These are phyloP conservation scores for Hygrophila difformis DNA, from an alignment of 257 asterid species.

Conservation along the genomic window DNA sequence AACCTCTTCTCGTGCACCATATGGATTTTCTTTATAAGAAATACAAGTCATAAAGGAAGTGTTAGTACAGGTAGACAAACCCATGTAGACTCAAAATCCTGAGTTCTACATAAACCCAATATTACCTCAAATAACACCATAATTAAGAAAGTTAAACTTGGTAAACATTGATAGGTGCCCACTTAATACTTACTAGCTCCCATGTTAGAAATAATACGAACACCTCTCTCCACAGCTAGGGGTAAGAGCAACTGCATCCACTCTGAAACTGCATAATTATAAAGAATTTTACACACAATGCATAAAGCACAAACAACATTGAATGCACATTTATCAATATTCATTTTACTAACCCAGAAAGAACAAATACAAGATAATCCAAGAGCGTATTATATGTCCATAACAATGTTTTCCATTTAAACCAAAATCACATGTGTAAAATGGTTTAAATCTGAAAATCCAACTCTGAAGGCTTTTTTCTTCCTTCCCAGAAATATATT, in stretches of 20 bases:
- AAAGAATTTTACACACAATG: conserved; percentile 16
- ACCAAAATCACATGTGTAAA: background rate
- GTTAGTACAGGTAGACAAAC: conserved; percentile 11
- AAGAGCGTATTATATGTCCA: no score
- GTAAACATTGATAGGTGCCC: conserved; percentile 1
- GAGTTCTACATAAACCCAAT: background rate
- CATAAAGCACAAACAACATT: conserved; percentile 2
- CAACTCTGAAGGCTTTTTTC: background rate
- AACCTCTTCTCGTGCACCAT: conserved; percentile 81
- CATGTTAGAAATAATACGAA: conserved; percentile 88
- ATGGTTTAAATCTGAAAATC: background rate
- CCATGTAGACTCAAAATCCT: conserved; percentile 10
- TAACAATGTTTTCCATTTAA: background rate
- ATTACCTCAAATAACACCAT: conserved; percentile 4
- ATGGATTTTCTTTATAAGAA: conserved; percentile 52
- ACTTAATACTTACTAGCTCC: conserved; percentile 72
- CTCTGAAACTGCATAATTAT: conserved; percentile 63
- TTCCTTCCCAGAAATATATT: background rate
- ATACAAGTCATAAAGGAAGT: conserved; percentile 6
- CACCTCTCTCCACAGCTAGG: conserved; percentile 70
- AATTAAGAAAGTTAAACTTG: background rate
- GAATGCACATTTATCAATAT: conserved; percentile 4
- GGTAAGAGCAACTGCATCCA: conserved; percentile 95
- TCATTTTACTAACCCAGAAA: background rate
- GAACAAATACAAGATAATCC: background rate